phyloP scores from a whole-genome alignment of 129 eudicot species.

The Heracleum sosnowskyi region DNA sequence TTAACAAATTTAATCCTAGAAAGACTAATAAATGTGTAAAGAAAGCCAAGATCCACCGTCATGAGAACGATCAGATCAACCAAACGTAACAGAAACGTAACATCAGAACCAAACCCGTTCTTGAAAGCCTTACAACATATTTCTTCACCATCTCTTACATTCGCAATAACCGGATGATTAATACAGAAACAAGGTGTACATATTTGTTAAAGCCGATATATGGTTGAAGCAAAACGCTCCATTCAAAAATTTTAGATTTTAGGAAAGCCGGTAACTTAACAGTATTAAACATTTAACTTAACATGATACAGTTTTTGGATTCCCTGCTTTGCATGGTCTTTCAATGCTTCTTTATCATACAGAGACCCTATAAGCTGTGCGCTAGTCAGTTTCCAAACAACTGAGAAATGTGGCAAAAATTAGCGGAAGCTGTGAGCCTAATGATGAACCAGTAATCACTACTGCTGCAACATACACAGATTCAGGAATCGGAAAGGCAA shows the following conservation, averaged over 20 bases:
- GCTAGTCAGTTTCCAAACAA: too few relatives aligned
- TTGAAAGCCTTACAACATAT: conserved; percentile 3
- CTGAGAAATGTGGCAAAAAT: conserved; percentile 60
- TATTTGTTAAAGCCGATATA: too few relatives aligned
- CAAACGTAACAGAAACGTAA: background rate
- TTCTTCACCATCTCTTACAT: conserved; percentile 1
- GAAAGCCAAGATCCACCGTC: background rate
- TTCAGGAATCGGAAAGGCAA: conserved; percentile 51
- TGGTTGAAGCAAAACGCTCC: background rate
- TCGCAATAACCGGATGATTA: background rate
- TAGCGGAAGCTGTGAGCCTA: conserved; percentile 53
- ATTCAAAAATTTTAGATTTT: too few relatives aligned
- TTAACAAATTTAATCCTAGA: background rate
- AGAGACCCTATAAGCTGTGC: conserved; percentile 40
- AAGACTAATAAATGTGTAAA: background rate
- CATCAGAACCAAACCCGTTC: background rate
- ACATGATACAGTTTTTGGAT: conserved; percentile 34
- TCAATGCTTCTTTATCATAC: conserved; percentile 57
- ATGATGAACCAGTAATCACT: conserved; percentile 64
- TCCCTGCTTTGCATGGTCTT: conserved; percentile 35
- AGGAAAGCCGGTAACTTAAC: conserved; percentile 26
- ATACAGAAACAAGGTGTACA: too few relatives aligned
- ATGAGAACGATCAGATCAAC: background rate
- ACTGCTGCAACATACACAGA: conserved; percentile 53
- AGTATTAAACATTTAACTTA: conserved; percentile 61